Conservation (phyloP, 1,284 basidiomycete genomes). For the Rhizopogon parksii region DNA sequence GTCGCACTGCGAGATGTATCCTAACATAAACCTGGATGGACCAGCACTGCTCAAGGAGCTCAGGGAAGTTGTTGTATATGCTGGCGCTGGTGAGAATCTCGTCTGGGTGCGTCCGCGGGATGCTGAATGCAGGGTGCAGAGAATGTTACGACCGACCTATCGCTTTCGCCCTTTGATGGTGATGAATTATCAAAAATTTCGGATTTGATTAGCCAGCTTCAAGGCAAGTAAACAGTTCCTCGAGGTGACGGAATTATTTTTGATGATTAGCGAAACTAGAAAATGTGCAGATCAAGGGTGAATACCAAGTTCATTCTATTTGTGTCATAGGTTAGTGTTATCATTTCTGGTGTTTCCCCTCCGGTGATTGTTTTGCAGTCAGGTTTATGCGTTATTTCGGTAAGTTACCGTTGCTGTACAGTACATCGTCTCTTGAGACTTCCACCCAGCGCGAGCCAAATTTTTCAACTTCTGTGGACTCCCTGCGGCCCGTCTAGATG, state of each 20-base stretch:
- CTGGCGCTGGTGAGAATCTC: slow-evolving; percentile 6
- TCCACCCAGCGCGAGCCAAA: slow-evolving; percentile 3
- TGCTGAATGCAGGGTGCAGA: background rate
- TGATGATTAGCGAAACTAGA: background rate
- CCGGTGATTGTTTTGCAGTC: background rate
- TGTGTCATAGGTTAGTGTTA: slow-evolving; percentile 8
- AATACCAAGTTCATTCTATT: slow-evolving; percentile 1
- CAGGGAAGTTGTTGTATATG: slow-evolving; percentile 7
- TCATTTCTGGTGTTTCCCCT: background rate
- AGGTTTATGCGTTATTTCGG: slow-evolving; percentile 11
- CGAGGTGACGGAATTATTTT: background rate
- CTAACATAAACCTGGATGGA: background rate
- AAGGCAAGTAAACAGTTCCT: background rate
- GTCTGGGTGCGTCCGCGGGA: slow-evolving; percentile 23
- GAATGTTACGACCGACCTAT: slow-evolving; percentile 4
- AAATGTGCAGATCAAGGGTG: background rate
- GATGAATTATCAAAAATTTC: slow-evolving; percentile 7
- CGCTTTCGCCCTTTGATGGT: slow-evolving; percentile 7
- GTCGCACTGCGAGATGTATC: slow-evolving; percentile 10
- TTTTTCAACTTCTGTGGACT: slow-evolving; percentile 33
- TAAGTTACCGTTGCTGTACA: background rate
- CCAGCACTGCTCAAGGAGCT: slow-evolving; percentile 7
- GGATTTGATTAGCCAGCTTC: slow-evolving; percentile 3
- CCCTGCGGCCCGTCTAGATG: slow-evolving; percentile 28
- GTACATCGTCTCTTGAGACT: background rate